Evolutionary conservation across 148 eudicot species (phyloP), one percentile per base, ranked within the genome.

Genomic region (Rhododendron williamsianum): DNA sequence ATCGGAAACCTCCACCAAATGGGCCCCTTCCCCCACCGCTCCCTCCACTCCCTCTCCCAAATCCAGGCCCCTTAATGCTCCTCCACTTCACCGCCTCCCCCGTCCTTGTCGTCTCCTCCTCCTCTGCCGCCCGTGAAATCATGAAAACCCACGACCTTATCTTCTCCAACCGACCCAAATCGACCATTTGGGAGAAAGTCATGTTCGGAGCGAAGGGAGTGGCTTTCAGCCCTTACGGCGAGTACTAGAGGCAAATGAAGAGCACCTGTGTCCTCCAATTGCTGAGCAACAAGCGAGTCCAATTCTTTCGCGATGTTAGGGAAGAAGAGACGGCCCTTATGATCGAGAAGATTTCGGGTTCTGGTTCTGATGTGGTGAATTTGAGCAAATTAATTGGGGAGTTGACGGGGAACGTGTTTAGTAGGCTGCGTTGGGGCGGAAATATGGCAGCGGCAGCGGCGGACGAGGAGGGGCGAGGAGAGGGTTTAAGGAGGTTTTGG

Each of bases 1-100:
- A 63, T 94, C n/a, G 98, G 93, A 74, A 87, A 94, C 84, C 90
- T 94, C 33, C 98, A 94, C 82, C 91, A 91, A 69, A 67, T 92
- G 0, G 91, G 96, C 9, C 18, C 11, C 0, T 45, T 43, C 27
- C 88, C 93, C 27, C 94, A 93, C 87, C 91, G 87, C 10, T 85
- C 93, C 0, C 90, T 58, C n/a, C 65, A 58, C 65, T 21, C 65
- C 9, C 65, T 58, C 65, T 58, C 65, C 90, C 51, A 80, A 43
- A 80, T 74, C 85, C 80, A 89, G 93, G 93, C 8, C 90, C 89
- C 1, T 45, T 92, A 33, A 93, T 94, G 89, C 81, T 86, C 91
- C 83, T 91, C 93, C 88, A 91, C 1, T 92, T 93, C 3, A 88
- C 93, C 3, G 80, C 69, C 1, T 81, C 81, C 48, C 94, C 93